Base-by-base conservation (phyloP, 1,284 basidiomycete genomes). In the Austroboletus rostrupii region DNA sequence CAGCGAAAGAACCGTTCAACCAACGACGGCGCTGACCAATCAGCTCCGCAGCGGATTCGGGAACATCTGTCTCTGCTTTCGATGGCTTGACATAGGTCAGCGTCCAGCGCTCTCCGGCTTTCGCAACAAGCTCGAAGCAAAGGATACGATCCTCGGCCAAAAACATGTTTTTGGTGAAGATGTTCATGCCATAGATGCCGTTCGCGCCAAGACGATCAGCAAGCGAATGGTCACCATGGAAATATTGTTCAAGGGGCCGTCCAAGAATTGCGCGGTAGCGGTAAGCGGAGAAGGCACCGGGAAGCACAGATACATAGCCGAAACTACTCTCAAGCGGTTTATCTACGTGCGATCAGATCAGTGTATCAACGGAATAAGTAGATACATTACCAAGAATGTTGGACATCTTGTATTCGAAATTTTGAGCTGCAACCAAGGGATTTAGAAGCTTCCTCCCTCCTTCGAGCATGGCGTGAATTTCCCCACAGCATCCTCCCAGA, bases 321-420 rank as follows among this genome's bases (percentile, higher is more conserved):
- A 98, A 98, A 56, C 85, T 87, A 61, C 90, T 94, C 70, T 98
- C 95, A 42, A 96, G 77, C 3, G 95, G 95, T 69, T 96, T 94
- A 65, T 93, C 91, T 86, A 17, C 31, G 45, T n/a, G 28, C 1
- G 28, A 7, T 53, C 41, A 59, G 48, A 19, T 20, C 51, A 28
- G 37, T 37, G 23, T 38, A 17, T 31, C 6, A 5, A 40, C 12
- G 31, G 16, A 21, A 23, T 9, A 16, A 13, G n/a, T 43, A 17
- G 19, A 56, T 26, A 8, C 23, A 71, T 60, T 69, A 82, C 90
- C 90, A 23, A 95, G 75, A 61, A 97, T 96, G 69, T 95, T 95
- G 33, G 90, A 93, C 90, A 95, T 95, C 73, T 92, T 97, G 75
- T 98, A 98, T 72, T 99, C 96, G 62, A 99, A 98, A 71, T 98